phyloP scores from a whole-genome alignment of 371 early-diverging fungal genomes.

The Rhizopus microsporus region DNA sequence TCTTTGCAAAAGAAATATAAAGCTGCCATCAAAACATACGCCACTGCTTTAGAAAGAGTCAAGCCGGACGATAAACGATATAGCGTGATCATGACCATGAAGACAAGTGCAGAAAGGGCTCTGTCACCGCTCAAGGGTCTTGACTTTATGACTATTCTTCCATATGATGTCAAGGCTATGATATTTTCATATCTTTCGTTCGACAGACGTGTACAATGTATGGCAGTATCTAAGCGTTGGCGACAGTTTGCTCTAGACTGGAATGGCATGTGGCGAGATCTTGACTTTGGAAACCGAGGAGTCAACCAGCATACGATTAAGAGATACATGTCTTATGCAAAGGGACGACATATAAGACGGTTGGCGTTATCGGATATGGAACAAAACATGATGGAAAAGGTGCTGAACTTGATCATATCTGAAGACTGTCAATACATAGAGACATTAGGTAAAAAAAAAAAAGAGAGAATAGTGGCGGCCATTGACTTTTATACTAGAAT shows the following conservation, averaged over 20 bases:
- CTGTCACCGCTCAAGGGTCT: constrained; percentile 1
- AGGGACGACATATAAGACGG: constrained; percentile 30
- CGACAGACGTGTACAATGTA: constrained; percentile 35
- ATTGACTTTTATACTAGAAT: constrained; percentile 12
- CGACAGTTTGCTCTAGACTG: constrained; percentile 26
- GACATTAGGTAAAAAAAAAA: constrained; percentile 22
- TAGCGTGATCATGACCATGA: constrained; percentile 2
- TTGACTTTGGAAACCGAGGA: constrained; percentile 25
- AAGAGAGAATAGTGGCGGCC: background rate
- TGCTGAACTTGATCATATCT: constrained; percentile 25
- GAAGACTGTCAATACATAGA: constrained; percentile 38
- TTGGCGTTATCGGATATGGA: constrained; percentile 17
- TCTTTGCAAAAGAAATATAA: constrained; percentile 18
- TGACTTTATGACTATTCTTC: constrained; percentile 33
- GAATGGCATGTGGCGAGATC: constrained; percentile 44
- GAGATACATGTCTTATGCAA: constrained; percentile 28
- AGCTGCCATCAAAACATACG: constrained; percentile 24
- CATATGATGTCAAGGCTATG: constrained; percentile 33
- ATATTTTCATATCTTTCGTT: constrained; percentile 40
- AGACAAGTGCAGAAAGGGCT: constrained; percentile 10
- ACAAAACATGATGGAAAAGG: constrained; percentile 14
- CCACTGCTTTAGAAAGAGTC: constrained; percentile 24
- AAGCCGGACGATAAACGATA: constrained; percentile 26
- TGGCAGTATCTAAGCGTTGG: constrained; percentile 40
- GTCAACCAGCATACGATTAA: constrained; percentile 16